These are phyloP conservation scores for Ceraceosorus bombacis DNA, from an alignment of 1,284 basidiomycete genomes.

Conservation along the genomic window DNA sequence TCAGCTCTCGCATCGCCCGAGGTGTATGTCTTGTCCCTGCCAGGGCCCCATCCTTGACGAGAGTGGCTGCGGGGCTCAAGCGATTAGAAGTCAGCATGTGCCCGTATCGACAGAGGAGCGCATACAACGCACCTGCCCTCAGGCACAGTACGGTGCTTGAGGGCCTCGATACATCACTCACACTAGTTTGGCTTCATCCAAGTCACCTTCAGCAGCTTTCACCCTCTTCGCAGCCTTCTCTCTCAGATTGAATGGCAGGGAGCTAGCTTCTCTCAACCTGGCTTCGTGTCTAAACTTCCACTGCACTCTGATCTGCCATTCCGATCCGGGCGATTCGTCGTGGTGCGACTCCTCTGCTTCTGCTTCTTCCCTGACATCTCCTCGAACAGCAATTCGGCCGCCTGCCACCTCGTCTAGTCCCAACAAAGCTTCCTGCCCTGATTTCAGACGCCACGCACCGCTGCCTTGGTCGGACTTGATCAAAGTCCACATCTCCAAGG, in stretches of 20 bases:
- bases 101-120: no score
- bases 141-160: no score
- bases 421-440: conserved; percentile 6
- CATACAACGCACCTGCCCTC: no score
- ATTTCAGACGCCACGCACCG: background rate
- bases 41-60: background rate
- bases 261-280: background rate
- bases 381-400: conserved; percentile 12
- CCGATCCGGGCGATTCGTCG: background rate
- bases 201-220: background rate
- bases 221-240: background rate
- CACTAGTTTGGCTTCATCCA: background rate
- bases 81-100: no score
- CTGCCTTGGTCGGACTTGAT: background rate
- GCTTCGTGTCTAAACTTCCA: conserved; percentile 13
- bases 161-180: background rate
- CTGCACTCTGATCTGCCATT: conserved; percentile 8
- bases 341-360: background rate
- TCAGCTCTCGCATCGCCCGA: background rate
- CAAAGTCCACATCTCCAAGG: conserved; percentile 11
- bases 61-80: background rate
- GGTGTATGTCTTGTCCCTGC: conserved; percentile 1
- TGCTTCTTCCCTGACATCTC: background rate
- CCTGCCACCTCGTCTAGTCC: conserved; percentile 11
- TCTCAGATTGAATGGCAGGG: background rate